These are phyloP conservation scores for Pedinophyceae sp. DNA, from an alignment of 139 green algal genomes.

Conservation along the genomic window DNA sequence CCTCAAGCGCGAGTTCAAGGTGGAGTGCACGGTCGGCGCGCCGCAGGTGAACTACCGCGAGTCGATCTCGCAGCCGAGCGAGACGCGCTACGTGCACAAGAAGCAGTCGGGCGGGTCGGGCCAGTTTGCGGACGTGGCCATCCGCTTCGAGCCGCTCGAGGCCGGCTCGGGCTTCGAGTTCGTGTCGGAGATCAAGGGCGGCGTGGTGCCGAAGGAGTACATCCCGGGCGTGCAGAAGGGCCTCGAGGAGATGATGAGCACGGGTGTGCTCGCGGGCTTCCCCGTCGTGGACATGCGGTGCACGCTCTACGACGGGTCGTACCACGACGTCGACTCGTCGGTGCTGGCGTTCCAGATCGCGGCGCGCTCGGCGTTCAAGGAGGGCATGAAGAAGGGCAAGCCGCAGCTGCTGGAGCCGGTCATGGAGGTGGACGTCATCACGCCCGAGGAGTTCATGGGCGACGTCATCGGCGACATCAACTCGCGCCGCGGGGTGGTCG, in stretches of 20 bases:
- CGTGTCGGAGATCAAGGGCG: constrained; percentile 90
- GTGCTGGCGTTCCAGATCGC: constrained; percentile 98
- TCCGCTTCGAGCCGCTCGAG: constrained; percentile 90
- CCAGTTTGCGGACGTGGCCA: constrained; percentile 92
- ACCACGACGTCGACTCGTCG: constrained; percentile 95
- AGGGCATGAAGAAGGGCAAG: constrained; percentile 83
- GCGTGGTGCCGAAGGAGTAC: constrained; percentile 94
- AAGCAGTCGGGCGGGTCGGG: constrained; percentile 93
- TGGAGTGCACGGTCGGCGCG: constrained; percentile 68
- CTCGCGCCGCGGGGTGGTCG: constrained; percentile 77
- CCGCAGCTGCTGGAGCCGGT: constrained; percentile 89
- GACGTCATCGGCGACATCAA: constrained; percentile 98
- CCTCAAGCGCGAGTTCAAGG: constrained; percentile 93
- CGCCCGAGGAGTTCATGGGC: constrained; percentile 90
- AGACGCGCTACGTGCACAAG: constrained; percentile 93
- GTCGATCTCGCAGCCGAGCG: constrained; percentile 57
- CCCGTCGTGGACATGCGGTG: constrained; percentile 83
- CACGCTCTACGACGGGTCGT: constrained; percentile 79
- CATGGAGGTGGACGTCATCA: constrained; percentile 92
- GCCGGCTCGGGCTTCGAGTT: constrained; percentile 89
- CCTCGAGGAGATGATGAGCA: constrained; percentile 86
- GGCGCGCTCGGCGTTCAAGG: constrained; percentile 54
- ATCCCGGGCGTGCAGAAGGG: constrained; percentile 80
- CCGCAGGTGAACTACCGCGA: constrained; percentile 98
- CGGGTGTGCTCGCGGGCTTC: constrained; percentile 82